Evolutionary conservation across 1,284 basidiomycete species (phyloP).

Genomic region (Athelia psychrophila): DNA sequence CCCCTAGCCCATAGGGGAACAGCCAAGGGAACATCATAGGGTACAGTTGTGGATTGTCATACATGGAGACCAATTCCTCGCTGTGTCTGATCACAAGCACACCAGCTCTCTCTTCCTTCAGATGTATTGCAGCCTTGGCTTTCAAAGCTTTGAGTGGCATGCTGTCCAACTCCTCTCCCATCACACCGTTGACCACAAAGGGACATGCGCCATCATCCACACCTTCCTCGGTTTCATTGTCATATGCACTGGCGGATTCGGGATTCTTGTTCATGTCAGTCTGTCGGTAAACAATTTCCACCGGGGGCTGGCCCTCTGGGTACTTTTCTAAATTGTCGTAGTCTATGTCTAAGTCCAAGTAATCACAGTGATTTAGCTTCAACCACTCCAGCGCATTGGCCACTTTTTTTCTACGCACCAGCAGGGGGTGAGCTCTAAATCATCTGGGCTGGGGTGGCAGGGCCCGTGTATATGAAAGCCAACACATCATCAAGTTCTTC

Average conservation of each 20-base stretch:
- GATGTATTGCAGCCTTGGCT: slow-evolving; percentile 15
- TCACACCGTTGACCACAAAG: slow-evolving; percentile 16
- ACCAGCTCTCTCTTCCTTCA: slow-evolving; percentile 10
- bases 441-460: too few relatives aligned
- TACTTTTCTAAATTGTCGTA: slow-evolving; percentile 20
- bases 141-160: slow-evolving; percentile 6
- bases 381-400: slow-evolving; percentile 24
- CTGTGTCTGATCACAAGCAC: slow-evolving; percentile 17
- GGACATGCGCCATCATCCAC: slow-evolving; percentile 12
- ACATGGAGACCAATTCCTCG: slow-evolving; percentile 13
- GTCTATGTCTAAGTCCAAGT: slow-evolving; percentile 20
- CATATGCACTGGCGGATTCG: slow-evolving; percentile 12
- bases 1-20: slow-evolving; percentile 23
- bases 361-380: slow-evolving; percentile 25
- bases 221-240: slow-evolving; percentile 10
- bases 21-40: slow-evolving; percentile 27
- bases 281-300: slow-evolving; percentile 12
- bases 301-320: slow-evolving; percentile 15
- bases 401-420: slow-evolving; percentile 18
- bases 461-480: slow-evolving; percentile 5
- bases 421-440: slow-evolving; percentile 2
- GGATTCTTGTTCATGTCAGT: slow-evolving; percentile 6
- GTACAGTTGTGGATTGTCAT: slow-evolving; percentile 21
- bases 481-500: slow-evolving; percentile 10
- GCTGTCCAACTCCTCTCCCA: slow-evolving; percentile 5